Conservation (phyloP, 2,329 filamentous ascomycete species). For the Lecanoromycetidae sp. region DNA sequence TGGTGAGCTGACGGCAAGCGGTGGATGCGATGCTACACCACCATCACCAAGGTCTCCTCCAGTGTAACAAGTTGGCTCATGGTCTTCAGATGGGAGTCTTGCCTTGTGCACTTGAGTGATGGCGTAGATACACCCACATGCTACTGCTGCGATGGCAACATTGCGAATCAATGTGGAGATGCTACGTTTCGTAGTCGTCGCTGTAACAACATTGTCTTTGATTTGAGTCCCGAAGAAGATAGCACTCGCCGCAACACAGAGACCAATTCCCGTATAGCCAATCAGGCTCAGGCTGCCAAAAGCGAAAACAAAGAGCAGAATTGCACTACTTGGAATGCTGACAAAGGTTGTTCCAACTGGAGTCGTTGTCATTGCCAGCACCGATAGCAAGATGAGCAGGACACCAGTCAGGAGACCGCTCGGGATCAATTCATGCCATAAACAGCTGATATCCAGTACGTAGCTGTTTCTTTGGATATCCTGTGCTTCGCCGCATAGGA, state of each 20-base stretch:
- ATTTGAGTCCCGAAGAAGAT: not conserved
- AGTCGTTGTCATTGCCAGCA: not conserved
- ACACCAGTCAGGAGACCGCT: conserved; percentile 3
- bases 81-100: not conserved
- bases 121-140: not conserved
- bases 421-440: not conserved
- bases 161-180: not conserved
- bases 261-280: not conserved
- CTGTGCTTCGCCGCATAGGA: conserved; percentile 37
- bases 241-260: not conserved
- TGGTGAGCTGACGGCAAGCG: no score
- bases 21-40: no score
- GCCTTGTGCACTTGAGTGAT: not conserved
- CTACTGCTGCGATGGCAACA: not conserved
- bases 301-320: not conserved
- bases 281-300: not conserved
- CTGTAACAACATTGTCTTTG: not conserved
- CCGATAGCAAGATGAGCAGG: not conserved
- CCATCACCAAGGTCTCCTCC: no score
- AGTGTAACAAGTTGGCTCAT: not conserved
- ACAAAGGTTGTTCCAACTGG: not conserved
- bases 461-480: conserved; percentile 8
- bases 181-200: not conserved
- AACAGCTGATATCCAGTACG: not conserved
- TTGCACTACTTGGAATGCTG: not conserved